A percentile compares a stretch with the other conserved stretches of the same genome.
These are phyloP conservation scores for Sphaerobolus stellatus DNA, from an alignment of 1,284 basidiomycete species.

Conservation along the genomic window DNA sequence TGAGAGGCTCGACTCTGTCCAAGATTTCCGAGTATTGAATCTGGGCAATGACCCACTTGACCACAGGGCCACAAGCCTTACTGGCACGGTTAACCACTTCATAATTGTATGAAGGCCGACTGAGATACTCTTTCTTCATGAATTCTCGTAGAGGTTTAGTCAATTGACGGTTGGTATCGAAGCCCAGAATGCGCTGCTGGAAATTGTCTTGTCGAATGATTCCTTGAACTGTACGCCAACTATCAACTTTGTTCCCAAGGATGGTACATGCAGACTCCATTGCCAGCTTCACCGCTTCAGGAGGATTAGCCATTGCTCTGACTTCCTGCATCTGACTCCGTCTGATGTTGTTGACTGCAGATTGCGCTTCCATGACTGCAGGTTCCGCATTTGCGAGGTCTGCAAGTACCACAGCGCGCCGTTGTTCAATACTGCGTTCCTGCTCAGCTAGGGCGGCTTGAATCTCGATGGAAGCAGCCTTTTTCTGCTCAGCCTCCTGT, in stretches of 20 bases:
- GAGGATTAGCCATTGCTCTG: slow-evolving; percentile 97
- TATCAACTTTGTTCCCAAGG: slow-evolving; percentile 96
- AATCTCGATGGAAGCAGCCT: slow-evolving; percentile 93
- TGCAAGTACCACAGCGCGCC: slow-evolving; percentile 86
- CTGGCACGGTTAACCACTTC: slow-evolving; percentile 95
- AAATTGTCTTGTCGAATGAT: slow-evolving; percentile 98
- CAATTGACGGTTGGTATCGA: slow-evolving; percentile 92
- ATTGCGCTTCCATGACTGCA: slow-evolving; percentile 91
- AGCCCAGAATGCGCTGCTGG: slow-evolving; percentile 95
- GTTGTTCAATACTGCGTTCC: slow-evolving; percentile 86
- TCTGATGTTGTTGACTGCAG: slow-evolving; percentile 97
- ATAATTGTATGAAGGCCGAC: slow-evolving; percentile 90
- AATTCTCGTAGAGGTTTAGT: slow-evolving; percentile 85
- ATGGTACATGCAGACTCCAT: slow-evolving; percentile 99
- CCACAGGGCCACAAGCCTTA: slow-evolving; percentile 96
- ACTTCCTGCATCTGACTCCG: slow-evolving; percentile 97
- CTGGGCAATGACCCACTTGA: slow-evolving; percentile 98
- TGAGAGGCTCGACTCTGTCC: slow-evolving; percentile 95
- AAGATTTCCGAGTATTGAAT: slow-evolving; percentile 97
- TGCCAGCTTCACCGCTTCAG: slow-evolving; percentile 94
- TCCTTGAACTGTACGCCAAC: slow-evolving; percentile 95
- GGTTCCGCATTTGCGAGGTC: slow-evolving; percentile 98
- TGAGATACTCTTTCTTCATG: slow-evolving; percentile 94
- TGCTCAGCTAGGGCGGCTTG: slow-evolving; percentile 92
- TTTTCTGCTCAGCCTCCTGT: slow-evolving; percentile 98